A percentile compares a stretch with the other conserved stretches of the same genome.
These are phyloP conservation scores for Yarrowia hollandica DNA, from an alignment of 805 yeast genomes.

Conservation along the genomic window DNA sequence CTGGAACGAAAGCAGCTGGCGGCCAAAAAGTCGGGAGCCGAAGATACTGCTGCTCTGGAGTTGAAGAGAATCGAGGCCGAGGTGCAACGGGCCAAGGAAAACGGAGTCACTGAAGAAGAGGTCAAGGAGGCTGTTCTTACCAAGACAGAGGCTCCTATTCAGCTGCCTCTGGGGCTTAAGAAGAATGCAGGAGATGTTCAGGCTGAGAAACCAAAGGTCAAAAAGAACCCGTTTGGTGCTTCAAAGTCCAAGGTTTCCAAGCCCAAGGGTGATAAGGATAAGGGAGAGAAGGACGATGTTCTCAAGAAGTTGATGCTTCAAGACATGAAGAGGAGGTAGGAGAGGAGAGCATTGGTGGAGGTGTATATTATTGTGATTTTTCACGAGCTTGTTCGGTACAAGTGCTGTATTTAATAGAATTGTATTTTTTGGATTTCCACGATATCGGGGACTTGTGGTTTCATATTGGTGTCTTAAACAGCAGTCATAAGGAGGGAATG, in stretches of 20 bases:
- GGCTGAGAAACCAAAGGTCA: conserved; percentile 1
- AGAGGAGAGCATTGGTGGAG: neutral
- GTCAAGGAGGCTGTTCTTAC: conserved; percentile 6
- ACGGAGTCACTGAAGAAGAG: neutral
- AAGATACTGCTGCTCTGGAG: conserved; percentile 5
- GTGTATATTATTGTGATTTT: neutral
- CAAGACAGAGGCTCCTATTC: conserved; percentile 12
- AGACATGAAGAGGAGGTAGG: conserved; percentile 21
- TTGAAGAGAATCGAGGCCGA: conserved; percentile 12
- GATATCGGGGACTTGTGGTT: too few relatives aligned
- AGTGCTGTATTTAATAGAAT: too few relatives aligned
- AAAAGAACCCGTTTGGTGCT: conserved; percentile 15
- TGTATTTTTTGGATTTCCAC: too few relatives aligned
- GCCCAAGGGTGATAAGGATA: neutral
- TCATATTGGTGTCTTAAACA: too few relatives aligned
- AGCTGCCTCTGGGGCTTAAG: conserved; percentile 7
- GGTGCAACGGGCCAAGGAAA: neutral
- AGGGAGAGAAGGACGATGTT: neutral
- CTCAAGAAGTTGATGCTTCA: conserved; percentile 6
- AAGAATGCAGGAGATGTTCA: neutral
- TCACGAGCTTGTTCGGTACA: too few relatives aligned
- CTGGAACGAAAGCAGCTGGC: conserved; percentile 43
- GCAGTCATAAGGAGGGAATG: too few relatives aligned
- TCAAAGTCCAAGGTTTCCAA: conserved; percentile 3
- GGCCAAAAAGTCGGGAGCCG: neutral